Evolutionary conservation across 129 eudicot genomes (phyloP), one percentile per base, ranked within the genome.

Genomic region (Sambucus nigra): DNA sequence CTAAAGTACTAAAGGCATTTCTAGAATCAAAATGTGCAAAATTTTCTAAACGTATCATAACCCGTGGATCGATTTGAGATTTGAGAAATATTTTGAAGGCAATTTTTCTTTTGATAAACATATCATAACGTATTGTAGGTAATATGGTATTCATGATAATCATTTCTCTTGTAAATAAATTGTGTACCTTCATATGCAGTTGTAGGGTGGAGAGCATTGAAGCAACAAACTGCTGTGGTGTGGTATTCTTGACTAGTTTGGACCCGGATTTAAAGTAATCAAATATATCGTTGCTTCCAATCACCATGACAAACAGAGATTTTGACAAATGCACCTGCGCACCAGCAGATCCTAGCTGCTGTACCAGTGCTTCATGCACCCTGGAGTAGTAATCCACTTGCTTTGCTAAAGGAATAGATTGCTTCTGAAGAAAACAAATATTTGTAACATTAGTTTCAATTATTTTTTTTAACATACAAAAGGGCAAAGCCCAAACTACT

Each of bases 251-350:
- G 4, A 70, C 55, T 10, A 52, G 51, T 25, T 72, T 42, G 6
- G 82, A 79, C 23, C 56, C 79, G 24, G 77, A 55, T 27, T 78
- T 64, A 63, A 80, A 83, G 63, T 75, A 84, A 53, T 72, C 81
- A 9, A 84, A 62, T 7, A 88, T 55, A 61, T 88, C 97, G 28
- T 88, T 88, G 88, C 95, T 88, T 62, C 97, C 97, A 5, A 88
- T 81, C 2, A 88, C 85, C 5, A 84, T 21, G 5, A 69, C 59
- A 44, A 84, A 84, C 10, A 88, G 22, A 25, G 97, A 73, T 51
- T 88, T 88, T 15, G 88, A 17, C 29, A 84, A 44, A 55, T 77
- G 80, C 38, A 73, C 24, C 5, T 76, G 55, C 16, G 86, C 88
- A 17, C 25, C 75, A 0, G 29, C 23, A 5, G 68, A 20, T 25